These are phyloP conservation scores for Albugo laibachii DNA, from an alignment of 352 stramenopile genomes.

Conservation along the genomic window DNA sequence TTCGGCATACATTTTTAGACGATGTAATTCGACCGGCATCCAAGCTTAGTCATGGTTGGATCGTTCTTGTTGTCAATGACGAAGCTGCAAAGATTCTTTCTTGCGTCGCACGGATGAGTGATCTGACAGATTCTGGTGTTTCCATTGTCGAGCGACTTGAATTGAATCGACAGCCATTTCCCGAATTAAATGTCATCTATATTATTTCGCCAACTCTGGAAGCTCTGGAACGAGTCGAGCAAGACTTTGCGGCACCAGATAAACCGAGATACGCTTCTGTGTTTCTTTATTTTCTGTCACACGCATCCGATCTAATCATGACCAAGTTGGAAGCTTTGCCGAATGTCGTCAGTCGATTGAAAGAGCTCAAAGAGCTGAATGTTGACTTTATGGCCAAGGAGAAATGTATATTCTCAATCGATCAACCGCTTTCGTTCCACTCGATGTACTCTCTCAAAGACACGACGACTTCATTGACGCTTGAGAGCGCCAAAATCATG, in stretches of 20 bases:
- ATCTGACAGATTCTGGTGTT: constrained; percentile 94
- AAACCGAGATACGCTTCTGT: constrained; percentile 86
- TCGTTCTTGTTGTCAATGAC: constrained; percentile 92
- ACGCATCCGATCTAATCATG: constrained; percentile 58
- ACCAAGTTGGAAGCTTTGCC: constrained; percentile 70
- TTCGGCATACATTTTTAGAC: constrained; percentile 56
- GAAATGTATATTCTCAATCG: constrained; percentile 85
- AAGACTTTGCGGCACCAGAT: constrained; percentile 53
- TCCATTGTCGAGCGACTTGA: constrained; percentile 92
- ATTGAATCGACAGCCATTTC: constrained; percentile 89
- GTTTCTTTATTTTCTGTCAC: constrained; percentile 89
- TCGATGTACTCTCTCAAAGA: constrained; percentile 51
- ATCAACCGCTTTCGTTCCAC: constrained; percentile 72
- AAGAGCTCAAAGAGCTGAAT: constrained; percentile 89
- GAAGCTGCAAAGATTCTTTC: constrained; percentile 85
- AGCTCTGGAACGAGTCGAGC: constrained; percentile 66
- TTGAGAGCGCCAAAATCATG: constrained; percentile 18
- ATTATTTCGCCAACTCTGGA: constrained; percentile 78
- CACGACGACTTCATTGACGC: constrained; percentile 9
- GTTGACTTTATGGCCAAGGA: constrained; percentile 92
- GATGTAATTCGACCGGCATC: constrained; percentile 75
- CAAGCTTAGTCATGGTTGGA: constrained; percentile 50
- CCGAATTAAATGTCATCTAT: constrained; percentile 94
- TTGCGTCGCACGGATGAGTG: constrained; percentile 92
- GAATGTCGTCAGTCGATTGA: constrained; percentile 60